phyloP scores from a whole-genome alignment of 441 rosid genomes.

The Geranium incanum region DNA sequence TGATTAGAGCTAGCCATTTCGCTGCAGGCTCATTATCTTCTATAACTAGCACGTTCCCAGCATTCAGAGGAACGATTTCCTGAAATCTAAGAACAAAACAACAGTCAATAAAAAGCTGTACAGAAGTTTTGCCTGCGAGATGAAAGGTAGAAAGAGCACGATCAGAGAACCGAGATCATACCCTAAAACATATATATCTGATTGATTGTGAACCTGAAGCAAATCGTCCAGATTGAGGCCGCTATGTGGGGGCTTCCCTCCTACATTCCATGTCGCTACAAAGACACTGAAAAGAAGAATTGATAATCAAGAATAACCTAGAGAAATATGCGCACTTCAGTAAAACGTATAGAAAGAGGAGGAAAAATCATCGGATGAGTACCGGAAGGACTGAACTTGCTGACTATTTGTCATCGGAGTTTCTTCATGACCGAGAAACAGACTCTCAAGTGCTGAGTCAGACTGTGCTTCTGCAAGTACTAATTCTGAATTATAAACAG shows the following conservation, averaged over 20 bases:
- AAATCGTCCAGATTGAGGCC: constrained; percentile 45
- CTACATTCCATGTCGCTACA: constrained; percentile 74
- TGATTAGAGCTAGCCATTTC: constrained; percentile 44
- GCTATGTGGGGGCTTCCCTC: constrained; percentile 55
- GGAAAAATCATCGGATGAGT: constrained; percentile 11
- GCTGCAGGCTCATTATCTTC: constrained; percentile 57
- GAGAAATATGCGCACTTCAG: not conserved
- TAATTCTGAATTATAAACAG: constrained; percentile 20
- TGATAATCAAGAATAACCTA: not conserved
- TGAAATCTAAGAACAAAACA: constrained; percentile 33
- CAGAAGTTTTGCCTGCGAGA: not conserved
- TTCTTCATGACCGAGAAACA: constrained; percentile 32
- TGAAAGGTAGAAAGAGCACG: not conserved
- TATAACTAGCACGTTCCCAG: constrained; percentile 56
- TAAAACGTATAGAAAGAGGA: constrained; percentile 1
- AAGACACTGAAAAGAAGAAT: constrained; percentile 35
- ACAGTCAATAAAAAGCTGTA: not conserved
- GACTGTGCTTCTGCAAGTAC: constrained; percentile 38
- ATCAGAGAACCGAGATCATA: constrained; percentile 6
- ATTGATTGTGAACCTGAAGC: constrained; percentile 33
- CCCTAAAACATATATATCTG: constrained; percentile 36
- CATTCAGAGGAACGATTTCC: constrained; percentile 62
- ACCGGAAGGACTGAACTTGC: constrained; percentile 54
- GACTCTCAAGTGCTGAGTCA: constrained; percentile 35
- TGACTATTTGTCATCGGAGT: constrained; percentile 35